Base-by-base conservation (phyloP, 306 rosid genomes). In the Morella rubra region DNA sequence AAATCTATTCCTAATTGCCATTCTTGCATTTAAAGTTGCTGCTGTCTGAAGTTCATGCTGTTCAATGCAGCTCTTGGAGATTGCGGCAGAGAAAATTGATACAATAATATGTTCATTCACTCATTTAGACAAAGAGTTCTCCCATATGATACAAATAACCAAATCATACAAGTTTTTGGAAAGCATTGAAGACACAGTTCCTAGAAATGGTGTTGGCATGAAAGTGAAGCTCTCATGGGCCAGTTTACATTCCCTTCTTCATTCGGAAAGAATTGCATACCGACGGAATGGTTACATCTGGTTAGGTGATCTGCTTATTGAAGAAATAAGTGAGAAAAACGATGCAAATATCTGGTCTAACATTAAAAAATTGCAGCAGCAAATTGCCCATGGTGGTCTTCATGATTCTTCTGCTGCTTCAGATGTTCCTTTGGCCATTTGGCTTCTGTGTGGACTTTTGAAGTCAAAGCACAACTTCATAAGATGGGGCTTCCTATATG, bases 401-500 rank as follows among this genome's bases (percentile, higher is more conserved):
- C 90, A 86, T 75, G 97, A 92, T 85, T 80, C 92, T 73, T 84
- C 89, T 46, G 78, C 82, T 82, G 78, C 92, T 65, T 83, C 97
- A 27, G 89, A 89, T 81, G 85, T 89, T 76, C 98, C 99, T 71
- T 74, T 93, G 47, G 84, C 96, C 73, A 88, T 91, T 86, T 84
- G 81, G 79, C 89, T 96, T 32, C 82, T 96, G 93, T 96, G 98
- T 77, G 99, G 98, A 66, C 97, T 96, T 82, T 76, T 96, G 79
- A 96, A 96, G 84, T 96, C 99, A 51, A 96, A 79, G 85, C 71
- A 84, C 89, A 81, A 79, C 83, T 74, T 53, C 69, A 91, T 96
- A 86, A 91, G 99, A 86, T 87, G 98, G 98, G 99, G 98, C 6
- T 96, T 96, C 84, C 81, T 96, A 86, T 87, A 77, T 87, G 93